Evolutionary conservation across 192 early-diverging fungal species (phyloP).

Genomic region (Coemansia sp.): DNA sequence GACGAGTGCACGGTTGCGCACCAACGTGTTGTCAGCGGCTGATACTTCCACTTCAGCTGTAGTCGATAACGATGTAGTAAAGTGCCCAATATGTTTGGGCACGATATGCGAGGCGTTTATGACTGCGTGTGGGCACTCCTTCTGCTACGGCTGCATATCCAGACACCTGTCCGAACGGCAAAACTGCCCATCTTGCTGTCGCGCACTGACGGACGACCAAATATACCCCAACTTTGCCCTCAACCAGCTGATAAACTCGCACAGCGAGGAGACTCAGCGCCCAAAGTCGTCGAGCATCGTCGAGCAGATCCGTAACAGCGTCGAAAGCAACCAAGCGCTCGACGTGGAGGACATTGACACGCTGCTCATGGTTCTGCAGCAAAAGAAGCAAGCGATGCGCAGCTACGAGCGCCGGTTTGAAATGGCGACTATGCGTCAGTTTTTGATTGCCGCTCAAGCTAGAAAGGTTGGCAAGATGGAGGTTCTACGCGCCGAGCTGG

Average conservation of each 20-base stretch:
- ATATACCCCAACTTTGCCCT: conserved; percentile 84
- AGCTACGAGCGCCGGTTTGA: conserved; percentile 61
- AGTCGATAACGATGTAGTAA: neutral
- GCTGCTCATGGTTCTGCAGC: conserved; percentile 60
- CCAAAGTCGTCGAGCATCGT: conserved; percentile 17
- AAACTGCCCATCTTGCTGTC: conserved; percentile 74
- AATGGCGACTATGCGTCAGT: conserved; percentile 64
- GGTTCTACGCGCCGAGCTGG: conserved; percentile 47
- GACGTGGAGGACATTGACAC: conserved; percentile 66
- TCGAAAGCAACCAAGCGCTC: conserved; percentile 33
- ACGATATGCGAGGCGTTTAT: conserved; percentile 75
- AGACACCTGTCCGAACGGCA: conserved; percentile 62
- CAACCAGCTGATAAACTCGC: conserved; percentile 37
- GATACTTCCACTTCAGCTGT: neutral
- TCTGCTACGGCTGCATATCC: conserved; percentile 79
- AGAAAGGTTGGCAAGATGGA: conserved; percentile 61
- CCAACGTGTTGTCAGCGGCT: neutral
- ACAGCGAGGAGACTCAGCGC: conserved; percentile 13
- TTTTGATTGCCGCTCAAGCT: conserved; percentile 63
- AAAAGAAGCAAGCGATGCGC: conserved; percentile 65
- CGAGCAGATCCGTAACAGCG: conserved; percentile 35
- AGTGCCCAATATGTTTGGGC: conserved; percentile 75
- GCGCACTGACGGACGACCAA: conserved; percentile 61
- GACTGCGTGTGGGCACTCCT: conserved; percentile 84
- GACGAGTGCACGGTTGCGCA: neutral